phyloP scores from a whole-genome alignment of 495 filamentous ascomycete genomes.

The Glutinoglossum americanum region DNA sequence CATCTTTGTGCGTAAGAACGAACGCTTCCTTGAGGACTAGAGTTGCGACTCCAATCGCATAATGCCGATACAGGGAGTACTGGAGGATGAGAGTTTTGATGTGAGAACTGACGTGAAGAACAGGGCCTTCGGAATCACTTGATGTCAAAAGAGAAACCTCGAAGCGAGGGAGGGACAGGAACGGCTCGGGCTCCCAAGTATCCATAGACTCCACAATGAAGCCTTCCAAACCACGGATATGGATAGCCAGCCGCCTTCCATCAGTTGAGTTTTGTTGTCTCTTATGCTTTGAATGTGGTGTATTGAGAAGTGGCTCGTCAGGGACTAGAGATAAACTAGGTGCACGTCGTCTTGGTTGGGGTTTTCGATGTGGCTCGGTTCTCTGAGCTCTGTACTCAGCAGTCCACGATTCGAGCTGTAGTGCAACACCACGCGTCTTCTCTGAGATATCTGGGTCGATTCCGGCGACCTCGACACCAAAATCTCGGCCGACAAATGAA shows the following conservation, averaged over 20 bases:
- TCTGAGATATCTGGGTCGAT: conserved; percentile 62
- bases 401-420: conserved; percentile 79
- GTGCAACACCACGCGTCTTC: conserved; percentile 52
- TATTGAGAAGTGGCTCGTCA: conserved; percentile 27
- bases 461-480: conserved; percentile 78
- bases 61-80: conserved; percentile 88
- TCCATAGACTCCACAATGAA: conserved; percentile 78
- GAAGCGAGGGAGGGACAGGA: conserved; percentile 66
- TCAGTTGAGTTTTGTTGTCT: conserved; percentile 42
- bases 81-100: conserved; percentile 59
- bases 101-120: conserved; percentile 70
- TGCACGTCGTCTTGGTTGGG: conserved; percentile 30
- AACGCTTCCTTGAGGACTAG: conserved; percentile 61
- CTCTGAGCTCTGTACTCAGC: conserved; percentile 77
- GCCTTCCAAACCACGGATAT: conserved; percentile 62
- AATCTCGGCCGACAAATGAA: conserved; percentile 66
- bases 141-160: conserved; percentile 70
- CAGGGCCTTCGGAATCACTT: conserved; percentile 63
- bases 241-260: conserved; percentile 60
- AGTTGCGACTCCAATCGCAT: conserved; percentile 63
- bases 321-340: neutral
- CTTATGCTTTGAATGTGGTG: conserved; percentile 33
- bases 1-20: conserved; percentile 22
- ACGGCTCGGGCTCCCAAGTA: conserved; percentile 64
- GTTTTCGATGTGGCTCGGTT: conserved; percentile 25